Evolutionary conservation across 345 rosid genomes (phyloP).

Genomic region (Crucihimalaya himalaica): DNA sequence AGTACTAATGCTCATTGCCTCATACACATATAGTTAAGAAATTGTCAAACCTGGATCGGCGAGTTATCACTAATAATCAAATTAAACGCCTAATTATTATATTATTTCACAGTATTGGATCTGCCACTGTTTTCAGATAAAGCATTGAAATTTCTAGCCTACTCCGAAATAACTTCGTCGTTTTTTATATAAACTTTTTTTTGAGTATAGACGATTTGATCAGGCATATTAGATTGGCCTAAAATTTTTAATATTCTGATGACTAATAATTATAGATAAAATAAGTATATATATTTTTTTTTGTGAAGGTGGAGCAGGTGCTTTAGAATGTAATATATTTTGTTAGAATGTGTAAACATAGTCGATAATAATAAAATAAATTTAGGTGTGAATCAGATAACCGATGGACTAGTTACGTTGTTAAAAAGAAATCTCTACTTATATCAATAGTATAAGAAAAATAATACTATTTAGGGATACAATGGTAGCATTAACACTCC

Average conservation of each 20-base stretch:
- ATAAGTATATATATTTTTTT: neutral
- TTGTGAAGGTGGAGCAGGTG: slow-evolving; percentile 44
- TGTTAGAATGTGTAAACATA: neutral
- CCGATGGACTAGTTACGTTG: no score
- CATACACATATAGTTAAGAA: neutral
- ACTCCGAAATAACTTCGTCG: neutral
- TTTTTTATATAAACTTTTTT: neutral
- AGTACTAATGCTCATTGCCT: neutral
- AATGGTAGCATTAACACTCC: no score
- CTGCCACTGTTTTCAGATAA: slow-evolving; percentile 29
- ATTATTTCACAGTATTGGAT: slow-evolving; percentile 32
- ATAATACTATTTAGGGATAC: no score
- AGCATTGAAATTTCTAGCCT: slow-evolving; percentile 18
- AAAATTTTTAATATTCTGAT: neutral
- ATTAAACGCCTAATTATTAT: neutral
- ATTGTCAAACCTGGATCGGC: slow-evolving; percentile 33
- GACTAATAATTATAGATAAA: neutral
- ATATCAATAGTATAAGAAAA: no score
- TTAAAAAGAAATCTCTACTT: no score
- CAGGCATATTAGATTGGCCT: neutral
- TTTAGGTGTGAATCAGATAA: no score
- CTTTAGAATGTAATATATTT: neutral
- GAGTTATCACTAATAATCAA: slow-evolving; percentile 31
- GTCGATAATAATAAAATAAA: no score
- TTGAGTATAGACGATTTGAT: neutral